Evolutionary conservation across 192 early-diverging fungal species (phyloP), one percentile per base, ranked within the genome.

Genomic region (Rhizoclosmatium globosum): DNA sequence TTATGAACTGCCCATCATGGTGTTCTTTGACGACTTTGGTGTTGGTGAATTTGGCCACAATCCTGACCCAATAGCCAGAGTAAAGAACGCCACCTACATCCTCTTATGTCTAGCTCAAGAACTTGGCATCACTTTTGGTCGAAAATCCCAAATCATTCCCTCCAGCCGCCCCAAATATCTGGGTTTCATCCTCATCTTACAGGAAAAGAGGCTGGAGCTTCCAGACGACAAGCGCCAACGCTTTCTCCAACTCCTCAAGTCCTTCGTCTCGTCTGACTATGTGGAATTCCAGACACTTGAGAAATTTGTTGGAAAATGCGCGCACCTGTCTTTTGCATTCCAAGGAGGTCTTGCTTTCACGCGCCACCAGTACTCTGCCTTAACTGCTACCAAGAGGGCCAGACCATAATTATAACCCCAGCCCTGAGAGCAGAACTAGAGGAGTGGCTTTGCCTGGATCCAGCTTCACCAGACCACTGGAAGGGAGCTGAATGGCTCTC

Each of bases 381-480:
- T 64, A 7, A 21, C 61, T 19, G n/a, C 9, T 64, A 15, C 48
- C 4, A 15, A 15, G 48, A 50, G 48, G 15, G 48, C 6, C 4
- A 50, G 15, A 9, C 48, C 6, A 15, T 50, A 4, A 50, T 9
- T 43, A 68, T 68, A 9, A 45, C 43, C 13, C 42, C 65, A 38
- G 2, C 4, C 17, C 65, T 68, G 4, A 1, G 9, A 1, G 0
- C 4, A 0, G 65, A 68, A 21, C 65, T 68, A 21, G 17, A 0
- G 13, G 65, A 68, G 41, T 68, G 65, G 65, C 65, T 68, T 13
- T 68, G 65, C 65, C 0, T 68, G 11, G 65, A 68, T 42, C 4
- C 23, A 15, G 21, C 1, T 0, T 44, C 0, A 21, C 65, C 65
- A 7, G 44, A 68, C 39, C 41, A 38, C 65, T 68, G 65, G 65